These are phyloP conservation scores for Magnusiomyces starmeri DNA, from an alignment of 1,139 yeast species.

Conservation along the genomic window DNA sequence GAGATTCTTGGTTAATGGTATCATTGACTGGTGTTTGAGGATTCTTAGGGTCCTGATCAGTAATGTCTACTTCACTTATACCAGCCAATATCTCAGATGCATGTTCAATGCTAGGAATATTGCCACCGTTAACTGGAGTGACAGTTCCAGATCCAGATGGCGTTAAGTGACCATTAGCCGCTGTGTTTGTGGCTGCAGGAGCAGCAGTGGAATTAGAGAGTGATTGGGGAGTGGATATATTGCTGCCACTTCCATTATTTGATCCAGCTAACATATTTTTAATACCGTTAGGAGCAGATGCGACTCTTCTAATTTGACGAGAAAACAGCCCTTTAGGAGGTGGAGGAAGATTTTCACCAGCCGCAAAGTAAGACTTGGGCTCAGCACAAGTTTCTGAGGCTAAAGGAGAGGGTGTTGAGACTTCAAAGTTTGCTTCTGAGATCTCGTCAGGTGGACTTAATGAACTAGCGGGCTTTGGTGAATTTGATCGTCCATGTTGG, in stretches of 20 bases:
- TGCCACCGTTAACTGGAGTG: constrained; percentile 25
- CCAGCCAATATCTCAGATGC: constrained; percentile 1
- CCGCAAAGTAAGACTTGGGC: constrained; percentile 2
- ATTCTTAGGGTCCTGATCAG: not conserved
- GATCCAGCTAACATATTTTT: constrained; percentile 24
- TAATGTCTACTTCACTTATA: constrained; percentile 8
- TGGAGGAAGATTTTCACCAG: constrained; percentile 14
- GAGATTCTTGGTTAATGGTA: not conserved
- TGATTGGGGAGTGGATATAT: no score
- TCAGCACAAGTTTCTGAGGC: constrained; percentile 10
- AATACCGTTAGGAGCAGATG: constrained; percentile 68
- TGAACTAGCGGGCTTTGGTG: constrained; percentile 11
- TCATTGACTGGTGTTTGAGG: not conserved
- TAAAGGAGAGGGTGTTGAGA: not conserved
- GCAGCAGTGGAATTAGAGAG: constrained; percentile 5
- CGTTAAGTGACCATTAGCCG: not conserved
- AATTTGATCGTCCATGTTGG: no score
- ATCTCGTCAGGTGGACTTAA: not conserved
- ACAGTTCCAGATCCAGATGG: constrained; percentile 1
- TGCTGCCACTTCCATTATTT: no score
- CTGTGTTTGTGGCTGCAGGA: constrained; percentile 10
- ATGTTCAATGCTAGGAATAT: not conserved
- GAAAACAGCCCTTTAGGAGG: constrained; percentile 39
- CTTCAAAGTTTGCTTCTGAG: not conserved
- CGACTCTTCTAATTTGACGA: constrained; percentile 60